Conservation (phyloP, 148 eudicot species). For the Vaccinium myrtillus region DNA sequence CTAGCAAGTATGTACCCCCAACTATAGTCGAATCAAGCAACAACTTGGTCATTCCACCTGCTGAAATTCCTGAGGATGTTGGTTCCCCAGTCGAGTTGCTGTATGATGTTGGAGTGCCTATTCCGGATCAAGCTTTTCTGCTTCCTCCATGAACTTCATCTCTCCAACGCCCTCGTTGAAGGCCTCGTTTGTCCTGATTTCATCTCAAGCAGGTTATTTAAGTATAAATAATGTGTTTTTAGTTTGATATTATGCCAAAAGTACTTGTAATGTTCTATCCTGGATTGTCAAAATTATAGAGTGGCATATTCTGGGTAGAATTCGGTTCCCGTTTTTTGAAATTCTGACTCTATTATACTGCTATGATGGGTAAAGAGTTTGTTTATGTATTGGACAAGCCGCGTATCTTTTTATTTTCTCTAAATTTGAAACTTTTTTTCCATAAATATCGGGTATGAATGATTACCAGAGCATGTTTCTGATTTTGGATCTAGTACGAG, state of each 20-base stretch:
- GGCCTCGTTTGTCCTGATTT: constrained; percentile 3
- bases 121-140: neutral
- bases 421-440: neutral
- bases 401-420: neutral
- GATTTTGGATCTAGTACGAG: neutral
- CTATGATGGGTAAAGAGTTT: neutral
- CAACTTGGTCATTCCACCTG: neutral
- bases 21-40: constrained; percentile 1
- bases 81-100: constrained; percentile 5
- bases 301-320: neutral
- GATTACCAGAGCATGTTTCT: neutral
- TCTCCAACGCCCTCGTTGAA: neutral
- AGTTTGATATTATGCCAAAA: neutral
- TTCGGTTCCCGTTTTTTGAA: neutral
- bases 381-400: neutral
- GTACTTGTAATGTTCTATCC: neutral
- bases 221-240: neutral
- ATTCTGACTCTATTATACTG: neutral
- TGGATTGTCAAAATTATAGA: neutral
- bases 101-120: neutral
- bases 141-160: neutral
- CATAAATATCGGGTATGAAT: too few species aligned
- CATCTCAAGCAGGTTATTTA: neutral
- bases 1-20: neutral
- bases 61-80: neutral